Evolutionary conservation across 768 basidiomycete genomes (phyloP), one percentile per base, ranked within the genome.

Genomic region (Infundibulicybe gibba): DNA sequence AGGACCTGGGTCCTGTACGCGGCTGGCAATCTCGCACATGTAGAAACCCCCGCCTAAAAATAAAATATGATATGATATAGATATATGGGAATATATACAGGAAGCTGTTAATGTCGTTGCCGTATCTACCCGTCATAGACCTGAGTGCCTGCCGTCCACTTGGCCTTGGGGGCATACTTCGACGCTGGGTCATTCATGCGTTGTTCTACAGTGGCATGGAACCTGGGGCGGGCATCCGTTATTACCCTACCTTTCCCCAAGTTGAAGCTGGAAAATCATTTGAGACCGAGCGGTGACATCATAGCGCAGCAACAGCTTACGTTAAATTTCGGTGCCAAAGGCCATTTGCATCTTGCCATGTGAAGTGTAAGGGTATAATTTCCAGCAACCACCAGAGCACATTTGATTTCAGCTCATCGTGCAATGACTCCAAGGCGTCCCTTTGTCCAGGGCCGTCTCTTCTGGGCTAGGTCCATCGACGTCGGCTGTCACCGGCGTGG

Each of bases 301-400:
- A 16, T 30, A 12, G 45, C 9, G 14, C 21, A 5, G 12, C 41
- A n/a, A 6, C 0, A 8, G 65, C 84, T 47, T 52, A 88, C 87
- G 70, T 69, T 63, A 72, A 78, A 38, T 64, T 64, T 6, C 49
- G 66, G 50, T 79, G 75, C 85, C 84, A 87, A 13, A 53, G 56
- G 2, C 80, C 78, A 1, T 72, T 42, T 0, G 49, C 52, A 48
- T 87, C 80, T 58, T 88, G 86, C 72, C 74, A 84, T 15, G 67
- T 59, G 53, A 72, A 77, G 33, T 55, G 60, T 45, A 74, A 56
- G 13, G 84, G 87, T 0, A 88, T 21, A 20, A 87, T 63, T 63
- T 91, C 88, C 32, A 89, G 63, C n/a, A 86, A 31, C 86, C 84
- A 85, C 88, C 88, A 91, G 1, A 68, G 4, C 15, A 60, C 63